A percentile compares a stretch with the other conserved stretches of the same genome.
These are phyloP conservation scores for Nigrospora osmanthi DNA, from an alignment of 2,329 filamentous ascomycete species.

Conservation along the genomic window DNA sequence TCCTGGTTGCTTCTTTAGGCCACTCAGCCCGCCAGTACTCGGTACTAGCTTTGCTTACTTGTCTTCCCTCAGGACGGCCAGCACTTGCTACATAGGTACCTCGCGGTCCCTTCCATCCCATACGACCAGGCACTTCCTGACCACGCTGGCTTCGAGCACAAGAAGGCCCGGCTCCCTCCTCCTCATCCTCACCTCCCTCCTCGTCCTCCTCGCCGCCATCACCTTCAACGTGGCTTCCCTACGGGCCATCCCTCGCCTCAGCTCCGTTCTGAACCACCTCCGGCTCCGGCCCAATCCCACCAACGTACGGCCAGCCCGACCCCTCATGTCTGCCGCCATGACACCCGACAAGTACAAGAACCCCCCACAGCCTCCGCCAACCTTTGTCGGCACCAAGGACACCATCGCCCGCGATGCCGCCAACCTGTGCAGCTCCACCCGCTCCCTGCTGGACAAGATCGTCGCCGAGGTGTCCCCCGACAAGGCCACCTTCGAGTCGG, in stretches of 20 bases:
- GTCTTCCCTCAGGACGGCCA: too few species aligned
- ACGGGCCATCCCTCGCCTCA: conserved; percentile 50
- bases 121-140: too few species aligned
- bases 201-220: conserved; percentile 48
- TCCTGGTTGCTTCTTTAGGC: too few species aligned
- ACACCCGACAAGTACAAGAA: conserved; percentile 59
- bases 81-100: too few species aligned
- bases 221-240: conserved; percentile 60
- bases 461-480: conserved; percentile 50
- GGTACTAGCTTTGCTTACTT: too few species aligned
- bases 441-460: conserved; percentile 58
- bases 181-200: conserved; percentile 34
- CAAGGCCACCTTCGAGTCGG: conserved; percentile 45
- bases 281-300: conserved; percentile 26
- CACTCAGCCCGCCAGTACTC: too few species aligned
- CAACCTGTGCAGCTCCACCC: conserved; percentile 54
- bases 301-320: conserved; percentile 10
- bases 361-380: conserved; percentile 70
- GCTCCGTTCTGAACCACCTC: conserved; percentile 49
- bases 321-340: conserved; percentile 50
- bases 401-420: conserved; percentile 62
- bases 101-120: too few species aligned
- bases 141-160: conserved; percentile 1
- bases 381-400: conserved; percentile 68
- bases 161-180: conserved; percentile 12